A percentile compares a stretch with the other conserved stretches of the same genome.
Evolutionary conservation across 106 monocot genomes (phyloP).

Genomic region (Apostasia ramifera): DNA sequence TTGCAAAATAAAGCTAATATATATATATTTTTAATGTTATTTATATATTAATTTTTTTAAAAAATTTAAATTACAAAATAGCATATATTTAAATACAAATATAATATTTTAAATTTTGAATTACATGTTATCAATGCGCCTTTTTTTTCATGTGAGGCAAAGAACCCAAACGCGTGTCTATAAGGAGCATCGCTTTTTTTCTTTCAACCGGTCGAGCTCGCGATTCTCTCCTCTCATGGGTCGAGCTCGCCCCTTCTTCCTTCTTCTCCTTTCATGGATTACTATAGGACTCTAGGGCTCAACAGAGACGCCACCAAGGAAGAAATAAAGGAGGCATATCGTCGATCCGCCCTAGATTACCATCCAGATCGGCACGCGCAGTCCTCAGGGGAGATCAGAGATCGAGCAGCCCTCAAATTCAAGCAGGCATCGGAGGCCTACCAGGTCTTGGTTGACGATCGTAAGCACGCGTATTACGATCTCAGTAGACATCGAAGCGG

Average conservation of each 20-base stretch:
- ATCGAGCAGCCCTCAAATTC: slow-evolving; percentile 39
- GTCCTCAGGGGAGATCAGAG: slow-evolving; percentile 31
- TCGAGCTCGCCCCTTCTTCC: neutral
- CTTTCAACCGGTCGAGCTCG: no score
- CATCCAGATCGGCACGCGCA: slow-evolving; percentile 76
- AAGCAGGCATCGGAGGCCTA: slow-evolving; percentile 66
- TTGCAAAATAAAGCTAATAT: no score
- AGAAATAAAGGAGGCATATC: slow-evolving; percentile 82
- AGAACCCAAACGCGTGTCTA: no score
- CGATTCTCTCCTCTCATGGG: no score
- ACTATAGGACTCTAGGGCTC: slow-evolving; percentile 67
- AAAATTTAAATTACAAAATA: no score
- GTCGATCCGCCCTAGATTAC: slow-evolving; percentile 61
- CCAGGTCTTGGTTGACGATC: slow-evolving; percentile 57
- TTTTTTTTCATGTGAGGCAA: no score
- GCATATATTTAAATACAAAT: no score
- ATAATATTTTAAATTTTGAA: no score
- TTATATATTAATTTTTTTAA: no score
- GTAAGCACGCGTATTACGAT: slow-evolving; percentile 45
- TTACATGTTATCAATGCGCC: no score
- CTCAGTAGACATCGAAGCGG: neutral
- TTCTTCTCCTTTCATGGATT: slow-evolving; percentile 42
- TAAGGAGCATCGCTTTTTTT: no score
- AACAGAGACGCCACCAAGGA: slow-evolving; percentile 45
- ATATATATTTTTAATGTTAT: no score